Evolutionary conservation across 306 rosid genomes (phyloP).

Genomic region (Sophora flavescens): DNA sequence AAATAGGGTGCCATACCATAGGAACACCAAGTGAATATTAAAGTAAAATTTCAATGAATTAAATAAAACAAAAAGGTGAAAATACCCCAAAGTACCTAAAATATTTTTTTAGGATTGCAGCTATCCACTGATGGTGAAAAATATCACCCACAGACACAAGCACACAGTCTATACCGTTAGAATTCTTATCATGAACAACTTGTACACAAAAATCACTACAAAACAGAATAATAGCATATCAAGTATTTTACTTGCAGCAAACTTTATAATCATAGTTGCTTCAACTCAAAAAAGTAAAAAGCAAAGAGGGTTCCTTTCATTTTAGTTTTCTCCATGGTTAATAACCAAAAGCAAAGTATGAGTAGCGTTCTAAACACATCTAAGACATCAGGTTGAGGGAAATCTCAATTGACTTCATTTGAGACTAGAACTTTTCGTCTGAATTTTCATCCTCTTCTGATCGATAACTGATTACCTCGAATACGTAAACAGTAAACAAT

Average conservation of each 20-base stretch:
- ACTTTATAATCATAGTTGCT: slow-evolving; percentile 14
- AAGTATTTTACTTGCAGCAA: slow-evolving; percentile 27
- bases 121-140: not conserved
- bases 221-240: not conserved
- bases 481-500: too few relatives aligned
- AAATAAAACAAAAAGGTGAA: not conserved
- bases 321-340: slow-evolving; percentile 8
- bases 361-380: too few relatives aligned
- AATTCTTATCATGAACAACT: not conserved
- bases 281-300: not conserved
- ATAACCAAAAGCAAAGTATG: too few relatives aligned
- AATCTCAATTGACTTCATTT: too few relatives aligned
- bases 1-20: not conserved
- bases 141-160: not conserved
- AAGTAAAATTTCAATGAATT: not conserved
- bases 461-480: too few relatives aligned
- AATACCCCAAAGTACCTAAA: not conserved
- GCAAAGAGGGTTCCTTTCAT: slow-evolving; percentile 28
- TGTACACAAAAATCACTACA: not conserved
- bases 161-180: not conserved
- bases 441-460: too few relatives aligned
- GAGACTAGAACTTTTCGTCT: too few relatives aligned
- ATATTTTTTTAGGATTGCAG: slow-evolving; percentile 11
- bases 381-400: too few relatives aligned
- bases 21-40: not conserved